Evolutionary conservation across 306 rosid species (phyloP).

Genomic region (Sindora glabra): DNA sequence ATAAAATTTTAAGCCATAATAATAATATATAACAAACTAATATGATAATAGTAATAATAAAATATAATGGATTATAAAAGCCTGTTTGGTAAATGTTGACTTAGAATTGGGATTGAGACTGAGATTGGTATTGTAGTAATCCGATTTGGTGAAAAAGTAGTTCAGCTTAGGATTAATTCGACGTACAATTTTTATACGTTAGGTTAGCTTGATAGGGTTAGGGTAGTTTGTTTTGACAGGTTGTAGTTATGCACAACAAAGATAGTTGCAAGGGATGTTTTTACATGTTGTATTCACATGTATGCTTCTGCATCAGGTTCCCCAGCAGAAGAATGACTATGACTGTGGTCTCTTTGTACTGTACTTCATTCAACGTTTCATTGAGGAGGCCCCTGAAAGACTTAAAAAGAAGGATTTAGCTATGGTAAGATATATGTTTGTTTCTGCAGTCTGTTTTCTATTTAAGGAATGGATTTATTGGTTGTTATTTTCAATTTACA

Average conservation of each 20-base stretch:
- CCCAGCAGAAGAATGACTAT: constrained; percentile 53
- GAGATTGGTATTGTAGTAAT: too few species aligned
- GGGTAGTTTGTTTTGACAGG: too few species aligned
- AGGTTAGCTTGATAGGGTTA: too few species aligned
- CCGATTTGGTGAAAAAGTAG: too few species aligned
- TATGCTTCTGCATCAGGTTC: constrained; percentile 33
- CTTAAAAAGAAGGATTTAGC: constrained; percentile 36
- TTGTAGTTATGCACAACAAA: background rate
- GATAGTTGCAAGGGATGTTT: background rate
- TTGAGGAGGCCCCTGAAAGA: constrained; percentile 46
- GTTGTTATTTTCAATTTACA: constrained; percentile 22
- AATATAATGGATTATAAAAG: too few species aligned
- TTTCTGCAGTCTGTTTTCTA: background rate
- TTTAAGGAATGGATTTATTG: background rate
- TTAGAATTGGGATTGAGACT: too few species aligned
- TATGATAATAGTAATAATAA: too few species aligned
- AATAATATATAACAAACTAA: too few species aligned
- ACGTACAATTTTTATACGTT: too few species aligned
- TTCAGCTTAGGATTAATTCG: too few species aligned
- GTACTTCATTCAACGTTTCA: constrained; percentile 49
- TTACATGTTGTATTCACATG: background rate
- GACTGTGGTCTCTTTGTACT: constrained; percentile 65
- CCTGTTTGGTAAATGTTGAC: too few species aligned
- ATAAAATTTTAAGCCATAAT: too few species aligned
- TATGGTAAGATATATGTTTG: constrained; percentile 24